Base-by-base conservation (phyloP, 164 flowering plant genomes). In the Annona cherimola region DNA sequence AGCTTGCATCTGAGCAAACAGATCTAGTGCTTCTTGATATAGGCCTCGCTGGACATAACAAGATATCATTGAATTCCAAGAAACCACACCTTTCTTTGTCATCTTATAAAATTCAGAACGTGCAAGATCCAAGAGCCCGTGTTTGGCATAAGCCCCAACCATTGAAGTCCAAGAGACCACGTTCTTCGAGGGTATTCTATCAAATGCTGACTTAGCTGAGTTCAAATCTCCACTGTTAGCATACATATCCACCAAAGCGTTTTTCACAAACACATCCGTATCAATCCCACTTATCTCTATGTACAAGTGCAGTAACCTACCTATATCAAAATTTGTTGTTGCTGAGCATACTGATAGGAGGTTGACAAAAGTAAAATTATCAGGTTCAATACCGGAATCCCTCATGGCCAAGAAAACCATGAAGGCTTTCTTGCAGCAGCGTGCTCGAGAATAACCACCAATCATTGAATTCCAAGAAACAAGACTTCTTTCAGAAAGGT, bases 401-500 rank as follows among this genome's bases (percentile, higher is more conserved):
- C 79, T 74, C 87, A 86, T 86, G 61, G 70, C 73, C 42, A 26
- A 35, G 71, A 87, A 86, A 41, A 87, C 75, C 6, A 68, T 66
- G 66, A 83, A 81, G 0, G 80, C 85, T 66, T 83, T 80, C 54
- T 74, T 55, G 67, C 68, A 72, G 5, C 42, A 69, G 12, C 87
- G 84, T 39, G 54, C 45, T 69, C 61, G 80, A 61, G 79, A 77
- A 78, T 86, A 86, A 68, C 84, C 90, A 70, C 81, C 81, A 45
- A 86, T 83, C 85, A 88, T 79, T 18, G 84, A 79, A 68, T 84
- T 86, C 92, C 90, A 86, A 16, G 89, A 80, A 42, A 88, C 85
- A 57, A 85, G 26, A 71, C 74, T 83, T 78, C 72, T 86, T 0
- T 76, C 83, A 42, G 59, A 35, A 19, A 82, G 85, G 9, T 69